phyloP scores from a whole-genome alignment of 208 protist species.

The Leishmania braziliensis region DNA sequence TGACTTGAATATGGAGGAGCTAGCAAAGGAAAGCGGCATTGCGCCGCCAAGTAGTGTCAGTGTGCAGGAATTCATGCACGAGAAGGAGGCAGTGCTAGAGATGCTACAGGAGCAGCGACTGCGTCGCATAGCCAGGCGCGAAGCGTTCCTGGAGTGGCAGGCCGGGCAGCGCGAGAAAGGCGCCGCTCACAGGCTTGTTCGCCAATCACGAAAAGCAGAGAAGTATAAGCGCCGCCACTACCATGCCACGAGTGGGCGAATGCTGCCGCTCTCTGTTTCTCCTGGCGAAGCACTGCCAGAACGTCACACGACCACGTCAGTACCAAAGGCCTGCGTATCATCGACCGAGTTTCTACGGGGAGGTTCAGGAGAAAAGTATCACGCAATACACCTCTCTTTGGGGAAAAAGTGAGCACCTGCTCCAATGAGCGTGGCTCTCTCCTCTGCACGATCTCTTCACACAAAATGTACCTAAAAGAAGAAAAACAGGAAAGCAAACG shows the following conservation, averaged over 20 bases:
- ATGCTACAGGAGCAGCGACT: constrained; percentile 65
- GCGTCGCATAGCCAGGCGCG: constrained; percentile 60
- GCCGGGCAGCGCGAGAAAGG: constrained; percentile 86
- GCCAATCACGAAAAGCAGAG: constrained; percentile 68
- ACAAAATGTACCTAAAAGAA: not conserved
- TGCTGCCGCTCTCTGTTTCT: constrained; percentile 50
- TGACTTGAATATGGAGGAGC: constrained; percentile 47
- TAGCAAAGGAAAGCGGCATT: constrained; percentile 46
- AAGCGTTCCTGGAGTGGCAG: constrained; percentile 87
- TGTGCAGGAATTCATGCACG: constrained; percentile 27
- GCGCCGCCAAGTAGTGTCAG: constrained; percentile 17
- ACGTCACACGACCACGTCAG: not conserved
- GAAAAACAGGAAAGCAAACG: not conserved
- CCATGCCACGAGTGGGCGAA: constrained; percentile 52
- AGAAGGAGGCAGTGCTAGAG: constrained; percentile 43
- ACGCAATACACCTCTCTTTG: constrained; percentile 3
- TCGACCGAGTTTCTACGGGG: constrained; percentile 8
- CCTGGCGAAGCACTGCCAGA: not conserved
- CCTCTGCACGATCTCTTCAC: not conserved
- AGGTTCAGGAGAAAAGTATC: not conserved
- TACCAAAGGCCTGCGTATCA: not conserved
- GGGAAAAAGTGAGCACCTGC: not conserved
- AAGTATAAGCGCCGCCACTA: constrained; percentile 82
- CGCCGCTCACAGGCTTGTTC: constrained; percentile 70
- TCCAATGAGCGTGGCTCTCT: not conserved